Evolutionary conservation across 352 stramenopile species (phyloP).

Genomic region (Hyaloperonospora brassicae): DNA sequence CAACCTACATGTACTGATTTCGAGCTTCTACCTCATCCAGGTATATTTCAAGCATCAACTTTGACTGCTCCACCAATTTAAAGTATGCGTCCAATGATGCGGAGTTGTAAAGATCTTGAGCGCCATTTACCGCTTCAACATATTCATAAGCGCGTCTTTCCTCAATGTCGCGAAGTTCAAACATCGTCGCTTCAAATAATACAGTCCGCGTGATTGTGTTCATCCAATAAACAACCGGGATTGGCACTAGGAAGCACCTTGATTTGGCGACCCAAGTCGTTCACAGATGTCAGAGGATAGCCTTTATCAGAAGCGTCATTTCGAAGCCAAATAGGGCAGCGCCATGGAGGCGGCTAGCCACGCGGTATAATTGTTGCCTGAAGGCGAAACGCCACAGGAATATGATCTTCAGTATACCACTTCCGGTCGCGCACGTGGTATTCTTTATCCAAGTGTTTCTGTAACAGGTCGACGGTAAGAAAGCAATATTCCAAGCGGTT

Average conservation of each 20-base stretch:
- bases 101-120: conserved; percentile 7
- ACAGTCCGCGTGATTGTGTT: conserved; percentile 14
- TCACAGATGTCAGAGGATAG: background rate
- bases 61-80: conserved; percentile 1
- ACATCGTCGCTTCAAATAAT: conserved; percentile 7
- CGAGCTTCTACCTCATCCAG: conserved; percentile 2
- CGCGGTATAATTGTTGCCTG: conserved; percentile 4
- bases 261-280: background rate
- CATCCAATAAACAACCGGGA: conserved; percentile 11
- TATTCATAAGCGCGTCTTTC: background rate
- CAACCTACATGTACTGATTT: conserved; percentile 14
- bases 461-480: conserved; percentile 7
- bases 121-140: conserved; percentile 6
- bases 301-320: background rate
- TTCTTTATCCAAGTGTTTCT: conserved; percentile 5
- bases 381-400: conserved; percentile 4
- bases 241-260: conserved; percentile 9
- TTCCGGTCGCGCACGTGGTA: conserved; percentile 7
- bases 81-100: background rate
- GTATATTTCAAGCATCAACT: background rate
- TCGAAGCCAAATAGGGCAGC: conserved; percentile 6
- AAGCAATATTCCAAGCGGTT: conserved; percentile 18
- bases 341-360: background rate
- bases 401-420: conserved; percentile 15
- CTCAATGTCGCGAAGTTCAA: conserved; percentile 6